These are phyloP conservation scores for Pisolithus sp. DNA, from an alignment of 768 basidiomycete species.

Conservation along the genomic window DNA sequence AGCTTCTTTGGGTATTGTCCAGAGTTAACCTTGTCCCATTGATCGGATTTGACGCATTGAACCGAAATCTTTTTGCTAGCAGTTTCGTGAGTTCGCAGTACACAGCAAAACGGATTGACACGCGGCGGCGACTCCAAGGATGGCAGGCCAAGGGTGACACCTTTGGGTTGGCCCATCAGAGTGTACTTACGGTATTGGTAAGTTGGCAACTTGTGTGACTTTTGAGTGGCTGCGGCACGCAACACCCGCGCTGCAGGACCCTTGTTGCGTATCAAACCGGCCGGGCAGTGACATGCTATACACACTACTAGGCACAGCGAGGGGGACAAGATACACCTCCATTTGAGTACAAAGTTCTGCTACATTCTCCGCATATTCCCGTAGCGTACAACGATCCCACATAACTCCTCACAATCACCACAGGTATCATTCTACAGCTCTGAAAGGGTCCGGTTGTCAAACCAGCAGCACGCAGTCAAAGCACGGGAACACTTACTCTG, in stretches of 20 bases:
- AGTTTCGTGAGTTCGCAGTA: constrained; percentile 14
- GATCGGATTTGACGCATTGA: constrained; percentile 16
- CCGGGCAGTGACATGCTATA: not conserved
- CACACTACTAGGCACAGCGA: not conserved
- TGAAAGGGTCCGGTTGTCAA: constrained; percentile 7
- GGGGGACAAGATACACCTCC: not conserved
- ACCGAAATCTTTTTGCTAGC: constrained; percentile 5
- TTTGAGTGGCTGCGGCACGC: not conserved
- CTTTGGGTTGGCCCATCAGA: not conserved
- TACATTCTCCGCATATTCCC: not conserved
- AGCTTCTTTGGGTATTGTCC: constrained; percentile 15
- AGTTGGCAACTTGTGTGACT: not conserved
- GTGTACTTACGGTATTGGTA: not conserved
- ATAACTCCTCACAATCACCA: not conserved
- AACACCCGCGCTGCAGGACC: not conserved
- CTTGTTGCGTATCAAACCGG: not conserved
- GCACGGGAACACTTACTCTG: constrained; percentile 50
- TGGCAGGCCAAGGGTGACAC: not conserved
- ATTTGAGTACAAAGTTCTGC: not conserved
- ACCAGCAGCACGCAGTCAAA: not conserved
- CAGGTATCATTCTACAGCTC: constrained; percentile 14
- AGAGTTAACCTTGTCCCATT: constrained; percentile 29
- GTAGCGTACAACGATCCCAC: not conserved
- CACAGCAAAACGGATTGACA: constrained; percentile 8
- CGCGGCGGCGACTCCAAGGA: not conserved